Conservation (phyloP, 169 alveolate species). For the Eimeria tenella region DNA sequence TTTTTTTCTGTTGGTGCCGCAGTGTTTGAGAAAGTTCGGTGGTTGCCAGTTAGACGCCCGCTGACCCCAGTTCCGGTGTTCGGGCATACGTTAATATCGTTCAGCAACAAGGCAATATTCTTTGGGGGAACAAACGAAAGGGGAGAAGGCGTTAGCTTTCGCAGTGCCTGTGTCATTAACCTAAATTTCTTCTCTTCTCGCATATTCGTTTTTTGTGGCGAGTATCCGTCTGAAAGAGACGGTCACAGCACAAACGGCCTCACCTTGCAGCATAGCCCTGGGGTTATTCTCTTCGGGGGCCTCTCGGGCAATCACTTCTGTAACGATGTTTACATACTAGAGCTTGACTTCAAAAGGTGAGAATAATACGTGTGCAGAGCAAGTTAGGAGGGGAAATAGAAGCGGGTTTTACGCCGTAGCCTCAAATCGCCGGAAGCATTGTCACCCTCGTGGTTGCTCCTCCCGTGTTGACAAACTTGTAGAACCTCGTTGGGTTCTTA, state of each 20-base stretch:
- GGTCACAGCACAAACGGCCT: constrained; percentile 90
- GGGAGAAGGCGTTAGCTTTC: constrained; percentile 85
- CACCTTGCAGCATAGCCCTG: constrained; percentile 84
- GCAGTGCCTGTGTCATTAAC: constrained; percentile 88
- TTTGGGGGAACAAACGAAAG: constrained; percentile 91
- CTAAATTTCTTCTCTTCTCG: constrained; percentile 88
- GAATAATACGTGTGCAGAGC: constrained; percentile 17
- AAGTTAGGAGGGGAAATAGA: background rate
- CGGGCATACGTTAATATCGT: constrained; percentile 90
- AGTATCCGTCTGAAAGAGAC: constrained; percentile 89
- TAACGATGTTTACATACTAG: constrained; percentile 89
- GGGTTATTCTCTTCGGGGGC: constrained; percentile 91
- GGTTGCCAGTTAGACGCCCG: constrained; percentile 88
- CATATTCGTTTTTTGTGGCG: constrained; percentile 88
- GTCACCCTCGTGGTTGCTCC: too few relatives aligned
- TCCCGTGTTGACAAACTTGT: too few relatives aligned
- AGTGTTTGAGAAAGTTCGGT: constrained; percentile 84
- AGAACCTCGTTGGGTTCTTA: too few relatives aligned
- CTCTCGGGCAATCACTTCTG: constrained; percentile 87
- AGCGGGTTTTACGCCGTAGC: background rate
- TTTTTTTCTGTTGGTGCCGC: background rate
- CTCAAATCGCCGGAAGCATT: background rate
- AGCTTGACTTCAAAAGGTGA: constrained; percentile 89
- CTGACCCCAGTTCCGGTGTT: constrained; percentile 86
- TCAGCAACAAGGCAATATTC: constrained; percentile 90